phyloP scores from a whole-genome alignment of 108 stramenopile species.

The Skeletonema potamos region DNA sequence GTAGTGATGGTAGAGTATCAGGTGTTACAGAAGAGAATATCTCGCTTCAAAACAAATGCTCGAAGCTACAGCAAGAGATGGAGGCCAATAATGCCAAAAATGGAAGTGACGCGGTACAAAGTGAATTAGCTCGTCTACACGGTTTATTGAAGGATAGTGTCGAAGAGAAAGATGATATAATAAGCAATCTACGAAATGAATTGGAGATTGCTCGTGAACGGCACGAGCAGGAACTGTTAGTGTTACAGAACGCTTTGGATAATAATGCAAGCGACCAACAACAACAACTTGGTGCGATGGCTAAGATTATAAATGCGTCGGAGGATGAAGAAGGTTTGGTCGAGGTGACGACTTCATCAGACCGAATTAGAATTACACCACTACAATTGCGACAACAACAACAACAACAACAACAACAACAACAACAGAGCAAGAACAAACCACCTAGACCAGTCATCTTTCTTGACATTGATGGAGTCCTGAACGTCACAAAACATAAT shows the following conservation, averaged over 20 bases:
- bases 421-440: no score
- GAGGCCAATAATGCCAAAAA: neutral
- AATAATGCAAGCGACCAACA: no score
- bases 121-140: no score
- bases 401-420: neutral
- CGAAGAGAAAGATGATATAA: neutral
- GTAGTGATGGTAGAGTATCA: neutral
- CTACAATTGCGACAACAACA: neutral
- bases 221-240: neutral
- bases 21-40: neutral
- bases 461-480: slow-evolving; percentile 48
- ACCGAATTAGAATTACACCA: no score
- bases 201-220: neutral
- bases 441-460: slow-evolving; percentile 23
- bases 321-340: no score
- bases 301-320: no score
- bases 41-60: neutral
- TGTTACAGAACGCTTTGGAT: neutral
- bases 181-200: neutral
- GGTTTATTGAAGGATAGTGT: neutral
- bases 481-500: slow-evolving; percentile 39
- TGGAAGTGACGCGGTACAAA: no score
- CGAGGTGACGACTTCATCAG: no score
- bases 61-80: neutral
- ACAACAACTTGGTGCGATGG: no score